Evolutionary conservation across 306 rosid genomes (phyloP), one percentile per base, ranked within the genome.

Genomic region (Bauhinia variegata): DNA sequence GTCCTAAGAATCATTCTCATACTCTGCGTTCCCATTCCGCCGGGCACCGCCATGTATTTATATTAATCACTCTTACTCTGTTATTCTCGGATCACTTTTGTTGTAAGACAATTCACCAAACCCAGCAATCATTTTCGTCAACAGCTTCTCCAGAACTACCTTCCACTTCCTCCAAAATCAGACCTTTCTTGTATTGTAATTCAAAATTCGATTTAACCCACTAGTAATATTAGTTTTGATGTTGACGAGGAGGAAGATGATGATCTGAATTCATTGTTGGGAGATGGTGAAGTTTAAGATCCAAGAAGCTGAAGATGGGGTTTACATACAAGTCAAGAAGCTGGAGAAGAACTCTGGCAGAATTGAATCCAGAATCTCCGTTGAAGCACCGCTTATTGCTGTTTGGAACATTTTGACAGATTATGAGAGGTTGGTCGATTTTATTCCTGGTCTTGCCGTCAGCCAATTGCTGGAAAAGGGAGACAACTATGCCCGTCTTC

Each of bases 371-470:
- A 77, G 63, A 10, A 88, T 92, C 53, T 55, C 69, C 14, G 65
- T 93, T 9, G 74, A 81, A 3, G 85, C 93, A 6, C 74, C 93
- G 7, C 88, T 93, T 34, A 41, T 65, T 51, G 10, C 83, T 4
- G 63, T 89, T 62, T 93, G 96, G 96, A 76, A 23, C 54, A 70
- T 88, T 14, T 76, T 93, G 74, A 93, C 98, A 0, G 96, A 93
- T 80, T 93, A 93, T 55, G 98, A 88, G 62, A 76, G 79, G 33
- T 66, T 93, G 81, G 80, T 93, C 10, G 96, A 89, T 67, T 89
- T 89, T 57, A 86, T 93, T 63, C 98, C 98, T 30, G 88, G 96
- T 23, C 96, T 93, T 15, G 88, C 89, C 46, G 70, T 82, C 31
- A 75, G 93, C 66, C 81, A 77, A 50, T 65, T 89, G 86, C 83